Base-by-base conservation (phyloP, 2,329 filamentous ascomycete species). In the Aspergillus intermedius region DNA sequence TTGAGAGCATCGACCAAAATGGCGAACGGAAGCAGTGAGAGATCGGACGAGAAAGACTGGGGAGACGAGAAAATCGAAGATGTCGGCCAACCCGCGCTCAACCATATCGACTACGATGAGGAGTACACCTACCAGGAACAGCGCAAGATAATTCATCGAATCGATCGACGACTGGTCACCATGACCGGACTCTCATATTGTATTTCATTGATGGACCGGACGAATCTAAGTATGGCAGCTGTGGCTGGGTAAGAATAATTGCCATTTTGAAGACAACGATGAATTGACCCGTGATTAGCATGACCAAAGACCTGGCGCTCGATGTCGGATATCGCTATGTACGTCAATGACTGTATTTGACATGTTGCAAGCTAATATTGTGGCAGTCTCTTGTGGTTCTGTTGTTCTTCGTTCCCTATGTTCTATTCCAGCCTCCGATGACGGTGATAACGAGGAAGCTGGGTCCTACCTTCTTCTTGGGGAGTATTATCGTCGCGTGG, bases 171-270 rank as follows among this genome's bases (percentile, higher is more conserved):
- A 1, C 71, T 87, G 3, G 78, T 86, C 42, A 62, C 77, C 4
- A 82, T 78, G 0, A 78, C 82, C 4, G 83, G 83, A 17, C 63
- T 77, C 54, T 78, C 89, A 70, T 91, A 91, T 67, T 88, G 84
- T 63, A 76, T 88, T 58, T 85, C 80, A 53, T 71, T 91, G 50
- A 87, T 91, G 82, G 88, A 93, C 63, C 76, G 87, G 34, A 88
- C 85, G 4, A 91, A 91, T 66, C 71, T 91, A 64, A 74, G 30
- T 75, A 25, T 81, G 25, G 87, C 86, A 42, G 80, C 80, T 45
- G 84, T 91, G 63, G 87, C 87, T 17, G 88, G 78, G 76, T 77
- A 60, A 48, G 63, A 53, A 75, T 0, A 76, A 80, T 22, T 40
- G 10, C 17, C 10, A 13, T 19, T 22, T 13, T 15, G 2, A 4